A percentile compares a stretch with the other conserved stretches of the same genome.
Conservation (phyloP, 306 rosid species). For the Gillenia trifoliata region DNA sequence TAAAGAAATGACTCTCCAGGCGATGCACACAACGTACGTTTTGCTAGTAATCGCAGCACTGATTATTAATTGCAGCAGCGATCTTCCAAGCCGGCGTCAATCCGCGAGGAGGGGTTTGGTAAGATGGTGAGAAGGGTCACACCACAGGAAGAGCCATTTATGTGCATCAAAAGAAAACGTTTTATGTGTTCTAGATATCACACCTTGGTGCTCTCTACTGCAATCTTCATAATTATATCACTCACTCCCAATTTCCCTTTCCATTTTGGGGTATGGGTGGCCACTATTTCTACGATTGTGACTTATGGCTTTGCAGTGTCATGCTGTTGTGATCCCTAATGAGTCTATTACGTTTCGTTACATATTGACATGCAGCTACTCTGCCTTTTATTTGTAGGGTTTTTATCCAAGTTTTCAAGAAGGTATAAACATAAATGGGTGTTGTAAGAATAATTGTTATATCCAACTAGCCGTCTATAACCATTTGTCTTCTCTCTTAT, state of each 20-base stretch:
- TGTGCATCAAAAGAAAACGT: not conserved
- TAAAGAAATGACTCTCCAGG: not conserved
- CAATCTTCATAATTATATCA: slow-evolving; percentile 13
- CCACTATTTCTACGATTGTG: slow-evolving; percentile 22
- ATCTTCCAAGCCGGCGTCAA: slow-evolving; percentile 39
- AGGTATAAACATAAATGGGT: not conserved
- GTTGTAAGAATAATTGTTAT: not conserved
- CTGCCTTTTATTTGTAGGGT: slow-evolving; percentile 5
- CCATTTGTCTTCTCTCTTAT: no score
- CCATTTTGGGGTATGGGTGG: slow-evolving; percentile 14
- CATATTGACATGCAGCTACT: slow-evolving; percentile 15
- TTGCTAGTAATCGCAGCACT: slow-evolving; percentile 26
- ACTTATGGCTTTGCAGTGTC: slow-evolving; percentile 29
- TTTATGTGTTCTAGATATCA: slow-evolving; percentile 21
- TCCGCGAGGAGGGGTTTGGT: slow-evolving; percentile 51
- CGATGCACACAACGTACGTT: slow-evolving; percentile 19
- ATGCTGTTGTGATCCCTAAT: slow-evolving; percentile 31
- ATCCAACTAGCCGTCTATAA: not conserved
- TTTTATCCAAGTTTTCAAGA: not conserved
- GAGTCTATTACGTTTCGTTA: slow-evolving; percentile 15
- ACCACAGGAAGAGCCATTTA: slow-evolving; percentile 22
- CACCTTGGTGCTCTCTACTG: slow-evolving; percentile 29
- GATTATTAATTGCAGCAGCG: slow-evolving; percentile 31
- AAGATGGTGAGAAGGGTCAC: not conserved
- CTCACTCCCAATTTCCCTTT: slow-evolving; percentile 30